Percentiles rank a stretch among this genome's conserved stretches.
Conservation (phyloP, 2,329 filamentous ascomycete species). For the Chaetomium olivaceum region DNA sequence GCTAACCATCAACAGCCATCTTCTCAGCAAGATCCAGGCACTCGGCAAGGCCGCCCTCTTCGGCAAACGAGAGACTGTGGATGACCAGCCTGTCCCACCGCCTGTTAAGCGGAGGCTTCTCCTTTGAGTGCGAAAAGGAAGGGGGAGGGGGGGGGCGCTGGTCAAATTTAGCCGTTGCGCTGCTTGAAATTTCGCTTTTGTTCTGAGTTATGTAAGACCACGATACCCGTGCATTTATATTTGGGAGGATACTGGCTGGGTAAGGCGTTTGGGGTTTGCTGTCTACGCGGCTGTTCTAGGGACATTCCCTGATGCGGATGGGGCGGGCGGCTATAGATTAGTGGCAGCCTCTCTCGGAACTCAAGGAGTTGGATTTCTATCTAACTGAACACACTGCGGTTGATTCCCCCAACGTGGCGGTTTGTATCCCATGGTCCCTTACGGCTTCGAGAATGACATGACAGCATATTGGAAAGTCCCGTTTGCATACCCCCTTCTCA, state of each 20-base stretch:
- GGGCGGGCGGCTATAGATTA: background rate
- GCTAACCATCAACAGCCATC: slow-evolving; percentile 47
- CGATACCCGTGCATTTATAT: slow-evolving; percentile 3
- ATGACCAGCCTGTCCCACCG: slow-evolving; percentile 41
- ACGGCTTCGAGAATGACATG: slow-evolving; percentile 54
- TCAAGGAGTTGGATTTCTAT: background rate
- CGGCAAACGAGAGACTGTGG: slow-evolving; percentile 37
- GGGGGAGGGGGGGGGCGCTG: no score
- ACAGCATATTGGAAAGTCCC: slow-evolving; percentile 60
- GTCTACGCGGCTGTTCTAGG: background rate
- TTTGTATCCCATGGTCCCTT: background rate
- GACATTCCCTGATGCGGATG: background rate
- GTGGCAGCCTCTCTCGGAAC: background rate
- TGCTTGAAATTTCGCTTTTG: background rate
- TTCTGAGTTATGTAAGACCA: background rate
- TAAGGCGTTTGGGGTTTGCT: background rate
- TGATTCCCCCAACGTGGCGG: background rate
- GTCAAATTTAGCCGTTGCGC: no score
- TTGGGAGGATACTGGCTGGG: background rate
- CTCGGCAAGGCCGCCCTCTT: slow-evolving; percentile 44
- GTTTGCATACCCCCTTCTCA: slow-evolving; percentile 60
- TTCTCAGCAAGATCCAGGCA: slow-evolving; percentile 57
- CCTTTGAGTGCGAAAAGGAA: slow-evolving; percentile 33
- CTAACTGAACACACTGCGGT: background rate
- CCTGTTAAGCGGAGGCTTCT: slow-evolving; percentile 51